Conservation (phyloP, 441 rosid species). For the Capsella rubella region DNA sequence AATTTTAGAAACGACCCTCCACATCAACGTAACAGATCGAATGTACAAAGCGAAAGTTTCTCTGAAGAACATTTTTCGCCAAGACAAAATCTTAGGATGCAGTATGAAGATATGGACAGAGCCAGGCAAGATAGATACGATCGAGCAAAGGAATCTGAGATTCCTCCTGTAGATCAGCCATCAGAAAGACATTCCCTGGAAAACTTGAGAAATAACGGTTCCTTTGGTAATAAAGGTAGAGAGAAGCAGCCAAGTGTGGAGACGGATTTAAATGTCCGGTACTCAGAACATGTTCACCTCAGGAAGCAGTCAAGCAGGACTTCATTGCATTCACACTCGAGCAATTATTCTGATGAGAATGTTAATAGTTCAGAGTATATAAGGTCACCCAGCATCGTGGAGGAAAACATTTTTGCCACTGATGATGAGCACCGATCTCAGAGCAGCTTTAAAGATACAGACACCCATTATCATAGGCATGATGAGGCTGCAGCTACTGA, state of each 20-base stretch:
- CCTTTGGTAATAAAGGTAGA: slow-evolving; percentile 48
- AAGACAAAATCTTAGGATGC: slow-evolving; percentile 46
- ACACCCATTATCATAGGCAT: slow-evolving; percentile 43
- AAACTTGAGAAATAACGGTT: slow-evolving; percentile 46
- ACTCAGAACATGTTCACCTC: slow-evolving; percentile 45
- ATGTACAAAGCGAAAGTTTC: slow-evolving; percentile 47
- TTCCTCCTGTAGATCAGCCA: slow-evolving; percentile 36
- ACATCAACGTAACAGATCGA: slow-evolving; percentile 45
- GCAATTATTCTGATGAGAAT: slow-evolving; percentile 49
- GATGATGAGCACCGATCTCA: slow-evolving; percentile 46
- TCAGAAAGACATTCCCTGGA: slow-evolving; percentile 46
- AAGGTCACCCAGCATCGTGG: slow-evolving; percentile 40
- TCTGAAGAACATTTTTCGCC: slow-evolving; percentile 41
- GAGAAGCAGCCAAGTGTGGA: slow-evolving; percentile 51
- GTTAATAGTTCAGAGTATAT: slow-evolving; percentile 43
- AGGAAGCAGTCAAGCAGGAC: slow-evolving; percentile 51
- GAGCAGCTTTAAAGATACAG: slow-evolving; percentile 47
- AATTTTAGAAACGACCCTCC: slow-evolving; percentile 51
- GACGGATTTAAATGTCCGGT: slow-evolving; percentile 46
- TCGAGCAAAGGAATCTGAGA: slow-evolving; percentile 30
- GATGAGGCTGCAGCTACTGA: slow-evolving; percentile 36
- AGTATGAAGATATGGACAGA: slow-evolving; percentile 46
- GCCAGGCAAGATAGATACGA: slow-evolving; percentile 33
- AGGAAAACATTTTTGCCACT: slow-evolving; percentile 53
- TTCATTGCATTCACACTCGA: slow-evolving; percentile 52